Base-by-base conservation (phyloP, 192 early-diverging fungal species). In the Physocladia obscura region DNA sequence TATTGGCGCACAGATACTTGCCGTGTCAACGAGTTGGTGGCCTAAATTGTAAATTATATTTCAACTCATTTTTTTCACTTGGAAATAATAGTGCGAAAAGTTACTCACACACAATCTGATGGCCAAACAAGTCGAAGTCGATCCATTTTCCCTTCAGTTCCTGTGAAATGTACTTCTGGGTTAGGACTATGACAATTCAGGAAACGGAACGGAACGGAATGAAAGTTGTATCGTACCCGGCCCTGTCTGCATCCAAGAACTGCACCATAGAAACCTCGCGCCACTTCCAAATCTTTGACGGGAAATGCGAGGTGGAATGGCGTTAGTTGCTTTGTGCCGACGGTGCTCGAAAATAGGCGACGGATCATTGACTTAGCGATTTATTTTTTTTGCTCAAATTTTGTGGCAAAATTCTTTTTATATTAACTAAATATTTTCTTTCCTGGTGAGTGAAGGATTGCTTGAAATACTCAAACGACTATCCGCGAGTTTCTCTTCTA, bases 301-400 rank as follows among this genome's bases (percentile, higher is more conserved):
- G 76, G 76, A 51, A 77, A 77, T 2, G 76, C 76, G 6, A 67
- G 37, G 59, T 77, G 76, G 40, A 77, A 77, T 17, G 76, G 76
- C 24, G 71, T 68, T 24, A 73, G 40, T 19, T 8, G 8, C 19
- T 8, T 8, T 19, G 8, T 44, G 40, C 40, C 19, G 19, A 8
- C 40, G 19, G 40, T 19, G 40, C 11, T 44, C 11, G 40, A 44
- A 44, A 44, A 44, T 8, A n/a, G 11, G 8, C 40, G 8, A n/a
- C 40, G 40, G 40, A 44, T 13, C 40, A 44, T 44, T 8, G 8
- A 13, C 40, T 8, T 8, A 8, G 40, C 11, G 19, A 44, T 13
- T 8, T 13, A n/a, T 13, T 44, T 44, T 44, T 44, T 44, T 44
- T 44, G 40, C n/a, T n/a, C n/a, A n/a, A n/a, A n/a, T n/a, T n/a